Conservation (phyloP, 1,284 basidiomycete species). For the Rhodotorula sp. region DNA sequence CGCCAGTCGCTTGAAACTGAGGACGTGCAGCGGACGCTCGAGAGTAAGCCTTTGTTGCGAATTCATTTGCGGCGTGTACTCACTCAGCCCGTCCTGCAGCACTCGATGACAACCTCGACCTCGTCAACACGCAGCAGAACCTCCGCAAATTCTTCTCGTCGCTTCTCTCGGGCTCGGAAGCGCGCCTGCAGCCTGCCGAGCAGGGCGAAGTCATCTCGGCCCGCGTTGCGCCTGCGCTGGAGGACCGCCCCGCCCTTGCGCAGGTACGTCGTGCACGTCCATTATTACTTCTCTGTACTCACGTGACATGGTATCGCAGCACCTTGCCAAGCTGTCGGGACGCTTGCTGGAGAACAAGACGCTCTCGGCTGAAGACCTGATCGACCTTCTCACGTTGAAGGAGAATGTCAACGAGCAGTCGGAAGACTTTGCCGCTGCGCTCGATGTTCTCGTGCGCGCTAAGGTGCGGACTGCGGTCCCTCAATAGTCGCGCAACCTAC, state of each 20-base stretch:
- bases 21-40: conserved; percentile 48
- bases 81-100: conserved; percentile 13
- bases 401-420: conserved; percentile 51
- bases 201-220: conserved; percentile 24
- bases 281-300: not conserved
- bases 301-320: conserved; percentile 15
- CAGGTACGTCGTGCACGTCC: conserved; percentile 6
- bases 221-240: conserved; percentile 24
- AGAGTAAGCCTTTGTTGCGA: conserved; percentile 34
- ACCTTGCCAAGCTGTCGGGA: conserved; percentile 43
- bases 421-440: conserved; percentile 51
- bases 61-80: conserved; percentile 22
- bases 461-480: conserved; percentile 44
- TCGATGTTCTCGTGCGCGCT: conserved; percentile 55
- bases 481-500: not conserved
- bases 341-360: conserved; percentile 50
- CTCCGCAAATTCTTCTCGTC: conserved; percentile 46
- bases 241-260: conserved; percentile 21
- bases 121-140: conserved; percentile 59
- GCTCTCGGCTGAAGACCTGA: conserved; percentile 55
- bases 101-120: conserved; percentile 57
- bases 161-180: conserved; percentile 31
- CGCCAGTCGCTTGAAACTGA: conserved; percentile 41
- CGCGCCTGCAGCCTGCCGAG: conserved; percentile 54
- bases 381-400: conserved; percentile 59